A percentile compares a stretch with the other conserved stretches of the same genome.
Conservation (phyloP, 2,329 filamentous ascomycete genomes). For the Sodiomyces alkalinus region DNA sequence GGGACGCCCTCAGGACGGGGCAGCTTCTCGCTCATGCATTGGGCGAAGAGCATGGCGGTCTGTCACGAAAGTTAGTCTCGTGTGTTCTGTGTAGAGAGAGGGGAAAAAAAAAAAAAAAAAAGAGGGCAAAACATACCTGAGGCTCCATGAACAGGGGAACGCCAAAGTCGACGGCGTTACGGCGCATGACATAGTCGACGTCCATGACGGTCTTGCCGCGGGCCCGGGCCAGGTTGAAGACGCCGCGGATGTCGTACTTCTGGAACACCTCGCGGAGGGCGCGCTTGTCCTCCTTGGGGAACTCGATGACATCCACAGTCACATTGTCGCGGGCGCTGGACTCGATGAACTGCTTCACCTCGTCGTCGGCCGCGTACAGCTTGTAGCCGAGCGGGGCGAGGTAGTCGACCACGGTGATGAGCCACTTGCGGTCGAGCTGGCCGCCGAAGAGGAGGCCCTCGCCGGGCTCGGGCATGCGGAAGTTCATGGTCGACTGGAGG, state of each 20-base stretch:
- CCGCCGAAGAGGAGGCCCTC: slow-evolving; percentile 93
- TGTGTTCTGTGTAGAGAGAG: neutral
- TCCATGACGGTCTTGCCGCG: slow-evolving; percentile 75
- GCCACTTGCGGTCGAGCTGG: slow-evolving; percentile 53
- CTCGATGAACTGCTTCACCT: slow-evolving; percentile 77
- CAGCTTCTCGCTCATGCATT: slow-evolving; percentile 94
- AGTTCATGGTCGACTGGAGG: slow-evolving; percentile 96
- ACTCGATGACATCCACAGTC: slow-evolving; percentile 80
- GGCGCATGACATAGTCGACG: slow-evolving; percentile 95
- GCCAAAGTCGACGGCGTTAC: slow-evolving; percentile 96
- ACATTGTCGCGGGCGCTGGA: slow-evolving; percentile 49
- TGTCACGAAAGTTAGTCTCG: slow-evolving; percentile 24
- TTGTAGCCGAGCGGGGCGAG: slow-evolving; percentile 86
- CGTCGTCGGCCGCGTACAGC: slow-evolving; percentile 68
- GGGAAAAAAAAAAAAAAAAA: neutral
- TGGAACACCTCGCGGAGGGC: slow-evolving; percentile 87
- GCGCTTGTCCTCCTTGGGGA: slow-evolving; percentile 92
- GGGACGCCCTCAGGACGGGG: slow-evolving; percentile 80
- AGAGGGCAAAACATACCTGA: slow-evolving; percentile 47
- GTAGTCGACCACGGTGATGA: slow-evolving; percentile 73
- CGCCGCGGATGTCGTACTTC: slow-evolving; percentile 91
- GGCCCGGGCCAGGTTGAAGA: slow-evolving; percentile 83
- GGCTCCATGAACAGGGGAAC: slow-evolving; percentile 98
- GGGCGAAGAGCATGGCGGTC: slow-evolving; percentile 91
- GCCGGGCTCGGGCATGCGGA: slow-evolving; percentile 86